Evolutionary conservation across 2,329 filamentous ascomycete genomes (phyloP), one percentile per base, ranked within the genome.

Genomic region (Arthrinium phaeospermum): DNA sequence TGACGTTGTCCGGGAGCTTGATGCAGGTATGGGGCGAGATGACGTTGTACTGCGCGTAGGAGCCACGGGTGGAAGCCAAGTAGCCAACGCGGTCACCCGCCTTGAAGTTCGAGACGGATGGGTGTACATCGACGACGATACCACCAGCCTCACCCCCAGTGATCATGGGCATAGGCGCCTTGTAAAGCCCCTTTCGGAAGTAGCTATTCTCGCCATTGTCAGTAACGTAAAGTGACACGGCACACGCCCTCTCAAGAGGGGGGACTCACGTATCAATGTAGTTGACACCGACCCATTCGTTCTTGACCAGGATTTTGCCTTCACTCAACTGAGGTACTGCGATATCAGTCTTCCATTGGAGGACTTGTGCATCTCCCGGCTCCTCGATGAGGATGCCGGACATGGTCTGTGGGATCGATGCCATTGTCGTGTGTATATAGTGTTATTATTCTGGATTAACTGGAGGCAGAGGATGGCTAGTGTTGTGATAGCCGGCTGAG

Each of bases 401-500:
- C 92, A 94, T 94, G 51, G 89, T 91, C 67, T 92, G 76, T 47
- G 85, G 81, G 75, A 90, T 88, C 79, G 90, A 91, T 79, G 90
- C 90, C 79, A 96, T 96, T 79, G 95, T 94, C 81, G 95, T 93
- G 86, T 94, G 96, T 86, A 81, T 93, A 96, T 86, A 96, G 93
- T 12, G 89, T 19, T 49, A 10, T 3, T 22, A 8, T 49, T 49
- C 46, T 7, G 6, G 19, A 8, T n/a, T n/a, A n/a, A 49, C 19
- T n/a, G 7, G 6, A 3, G 22, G 46, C 46, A 49, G 8, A 10
- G 46, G 6, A n/a, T 12, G 8, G 46, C 10, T n/a, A 22, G 46
- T 49, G n/a, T n/a, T n/a, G 46, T n/a, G 30, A 34, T 22, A 16
- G 16, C 16, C 34, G 30, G 30, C 30, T 12, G 22, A 30, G 6